These are phyloP conservation scores for Caryopteris hybrid DNA, from an alignment of 305 asterid genomes.

Conservation along the genomic window DNA sequence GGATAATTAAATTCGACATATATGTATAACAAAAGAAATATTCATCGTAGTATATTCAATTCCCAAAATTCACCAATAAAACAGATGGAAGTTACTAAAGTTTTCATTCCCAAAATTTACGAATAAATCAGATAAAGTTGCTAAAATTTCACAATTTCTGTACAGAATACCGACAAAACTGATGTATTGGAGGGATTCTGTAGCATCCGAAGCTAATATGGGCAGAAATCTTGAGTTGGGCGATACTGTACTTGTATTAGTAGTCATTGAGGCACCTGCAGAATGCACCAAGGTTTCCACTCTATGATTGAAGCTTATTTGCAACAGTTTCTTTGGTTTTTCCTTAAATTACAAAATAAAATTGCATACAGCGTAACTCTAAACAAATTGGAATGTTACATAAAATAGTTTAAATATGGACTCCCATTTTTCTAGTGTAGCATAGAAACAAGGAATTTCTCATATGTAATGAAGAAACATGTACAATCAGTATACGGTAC, in stretches of 20 bases:
- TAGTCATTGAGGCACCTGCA: not conserved
- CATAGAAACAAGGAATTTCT: slow-evolving; percentile 9
- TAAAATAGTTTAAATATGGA: not conserved
- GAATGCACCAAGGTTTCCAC: not conserved
- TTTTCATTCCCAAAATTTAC: too few relatives aligned
- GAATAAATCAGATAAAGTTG: too few relatives aligned
- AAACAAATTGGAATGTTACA: slow-evolving; percentile 9
- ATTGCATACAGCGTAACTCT: slow-evolving; percentile 23
- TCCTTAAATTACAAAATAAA: slow-evolving; percentile 16
- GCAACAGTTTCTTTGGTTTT: not conserved
- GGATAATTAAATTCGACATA: too few relatives aligned
- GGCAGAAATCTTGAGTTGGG: too few relatives aligned
- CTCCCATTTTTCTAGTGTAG: slow-evolving; percentile 13
- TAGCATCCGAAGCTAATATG: not conserved
- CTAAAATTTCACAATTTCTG: too few relatives aligned
- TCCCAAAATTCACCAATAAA: too few relatives aligned
- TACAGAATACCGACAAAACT: not conserved
- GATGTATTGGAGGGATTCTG: not conserved
- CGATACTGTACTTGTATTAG: too few relatives aligned
- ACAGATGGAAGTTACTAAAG: too few relatives aligned
- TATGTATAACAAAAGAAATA: too few relatives aligned
- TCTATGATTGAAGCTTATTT: not conserved
- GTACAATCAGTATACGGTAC: slow-evolving; percentile 11
- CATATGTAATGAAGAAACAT: slow-evolving; percentile 1
- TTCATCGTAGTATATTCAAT: too few relatives aligned